phyloP scores from a whole-genome alignment of 768 basidiomycete genomes.

The Scleroderma citrinum region DNA sequence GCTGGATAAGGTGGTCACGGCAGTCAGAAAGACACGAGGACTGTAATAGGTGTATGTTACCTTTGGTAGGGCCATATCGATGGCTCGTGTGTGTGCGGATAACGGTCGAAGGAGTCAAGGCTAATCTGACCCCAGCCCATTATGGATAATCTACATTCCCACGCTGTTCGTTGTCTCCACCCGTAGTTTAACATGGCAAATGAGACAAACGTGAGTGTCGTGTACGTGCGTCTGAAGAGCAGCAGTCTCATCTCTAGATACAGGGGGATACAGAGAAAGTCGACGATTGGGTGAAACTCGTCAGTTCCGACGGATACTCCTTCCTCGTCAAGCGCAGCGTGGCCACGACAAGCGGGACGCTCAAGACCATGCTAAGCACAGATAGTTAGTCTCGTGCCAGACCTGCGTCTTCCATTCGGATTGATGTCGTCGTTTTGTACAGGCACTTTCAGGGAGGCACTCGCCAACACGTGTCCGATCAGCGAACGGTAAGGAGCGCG shows the following conservation, averaged over 20 bases:
- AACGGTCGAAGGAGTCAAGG: not conserved
- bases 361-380: conserved; percentile 74
- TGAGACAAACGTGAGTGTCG: conserved; percentile 11
- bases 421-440: conserved; percentile 5
- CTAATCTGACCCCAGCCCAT: not conserved
- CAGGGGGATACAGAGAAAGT: conserved; percentile 10
- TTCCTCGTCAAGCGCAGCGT: conserved; percentile 75
- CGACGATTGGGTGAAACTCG: conserved; percentile 69
- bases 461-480: conserved; percentile 62
- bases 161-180: not conserved
- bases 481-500: conserved; percentile 56
- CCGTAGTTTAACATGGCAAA: conserved; percentile 13
- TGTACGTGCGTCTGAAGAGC: not conserved
- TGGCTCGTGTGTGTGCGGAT: conserved; percentile 5
- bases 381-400: conserved; percentile 43
- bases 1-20: conserved; percentile 26
- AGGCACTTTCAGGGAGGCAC: conserved; percentile 75
- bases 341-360: conserved; percentile 72
- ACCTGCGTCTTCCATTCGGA: conserved; percentile 3
- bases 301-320: conserved; percentile 73
- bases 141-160: not conserved
- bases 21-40: not conserved
- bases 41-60: conserved; percentile 9
- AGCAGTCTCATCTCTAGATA: not conserved
- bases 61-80: conserved; percentile 33